Percentiles rank a stretch among this genome's conserved stretches.
Evolutionary conservation across 306 rosid genomes (phyloP).

Genomic region (Luffa acutangula): DNA sequence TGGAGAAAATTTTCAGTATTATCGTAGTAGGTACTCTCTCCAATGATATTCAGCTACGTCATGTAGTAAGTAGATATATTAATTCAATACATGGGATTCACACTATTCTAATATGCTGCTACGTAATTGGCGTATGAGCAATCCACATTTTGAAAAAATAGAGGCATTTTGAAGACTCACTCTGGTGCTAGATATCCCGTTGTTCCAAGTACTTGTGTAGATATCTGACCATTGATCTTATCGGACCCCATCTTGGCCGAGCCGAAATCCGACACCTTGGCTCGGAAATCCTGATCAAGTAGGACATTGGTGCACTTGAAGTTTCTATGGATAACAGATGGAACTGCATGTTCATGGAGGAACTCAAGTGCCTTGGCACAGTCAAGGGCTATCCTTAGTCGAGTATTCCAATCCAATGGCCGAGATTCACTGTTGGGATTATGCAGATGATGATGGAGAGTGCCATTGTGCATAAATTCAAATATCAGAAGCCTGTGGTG

Average conservation of each 20-base stretch:
- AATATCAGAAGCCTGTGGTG: slow-evolving; percentile 72
- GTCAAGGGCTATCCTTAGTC: slow-evolving; percentile 92
- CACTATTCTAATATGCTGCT: too few relatives aligned
- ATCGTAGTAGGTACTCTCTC: too few relatives aligned
- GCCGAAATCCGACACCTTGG: slow-evolving; percentile 81
- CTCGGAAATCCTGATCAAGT: slow-evolving; percentile 63
- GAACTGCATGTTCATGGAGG: slow-evolving; percentile 67
- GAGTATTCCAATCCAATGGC: slow-evolving; percentile 79
- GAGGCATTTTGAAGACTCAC: slow-evolving; percentile 43
- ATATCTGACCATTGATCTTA: slow-evolving; percentile 74
- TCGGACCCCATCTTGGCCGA: slow-evolving; percentile 85
- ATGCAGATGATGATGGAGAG: slow-evolving; percentile 69
- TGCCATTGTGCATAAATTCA: slow-evolving; percentile 67
- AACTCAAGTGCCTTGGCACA: slow-evolving; percentile 85
- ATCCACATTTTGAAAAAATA: background rate
- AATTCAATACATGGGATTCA: too few relatives aligned
- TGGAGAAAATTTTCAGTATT: too few relatives aligned
- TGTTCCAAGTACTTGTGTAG: slow-evolving; percentile 83
- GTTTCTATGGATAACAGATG: slow-evolving; percentile 83
- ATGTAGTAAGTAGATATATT: too few relatives aligned
- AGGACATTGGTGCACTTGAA: slow-evolving; percentile 72
- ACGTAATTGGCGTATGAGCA: background rate
- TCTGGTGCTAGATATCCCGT: slow-evolving; percentile 98
- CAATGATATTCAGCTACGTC: too few relatives aligned
- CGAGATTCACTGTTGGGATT: slow-evolving; percentile 20